A percentile compares a stretch with the other conserved stretches of the same genome.
Evolutionary conservation across 306 rosid species (phyloP).

Genomic region (Prosopis cineraria): DNA sequence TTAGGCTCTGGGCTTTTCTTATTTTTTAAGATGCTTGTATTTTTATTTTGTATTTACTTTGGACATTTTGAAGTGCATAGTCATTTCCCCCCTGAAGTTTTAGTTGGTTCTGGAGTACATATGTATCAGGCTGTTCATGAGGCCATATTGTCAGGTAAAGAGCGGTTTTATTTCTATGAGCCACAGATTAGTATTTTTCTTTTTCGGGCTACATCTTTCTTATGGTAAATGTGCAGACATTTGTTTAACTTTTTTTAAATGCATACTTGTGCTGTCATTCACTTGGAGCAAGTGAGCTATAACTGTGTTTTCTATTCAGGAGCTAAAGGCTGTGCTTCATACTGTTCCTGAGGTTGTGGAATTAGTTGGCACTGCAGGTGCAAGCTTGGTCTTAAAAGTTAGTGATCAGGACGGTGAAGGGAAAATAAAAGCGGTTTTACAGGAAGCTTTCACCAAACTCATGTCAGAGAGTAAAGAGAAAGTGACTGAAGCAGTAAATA

Average conservation of each 20-base stretch:
- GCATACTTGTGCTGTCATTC: conserved; percentile 2
- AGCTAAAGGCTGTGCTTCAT: conserved; percentile 73
- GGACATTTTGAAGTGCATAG: background rate
- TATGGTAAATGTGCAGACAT: background rate
- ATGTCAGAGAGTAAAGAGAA: conserved; percentile 73
- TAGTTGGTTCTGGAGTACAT: background rate
- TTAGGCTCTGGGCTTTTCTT: background rate
- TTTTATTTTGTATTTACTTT: no score
- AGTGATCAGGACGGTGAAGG: conserved; percentile 58
- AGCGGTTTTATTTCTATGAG: background rate
- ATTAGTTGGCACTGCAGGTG: conserved; percentile 64
- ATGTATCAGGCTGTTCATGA: background rate
- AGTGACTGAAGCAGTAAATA: conserved; percentile 53
- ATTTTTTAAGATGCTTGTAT: no score
- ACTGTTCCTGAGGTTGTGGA: conserved; percentile 76
- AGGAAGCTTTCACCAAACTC: conserved; percentile 66
- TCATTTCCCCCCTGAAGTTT: background rate
- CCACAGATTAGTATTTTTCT: background rate
- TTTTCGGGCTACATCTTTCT: conserved; percentile 24
- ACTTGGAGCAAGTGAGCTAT: conserved; percentile 21
- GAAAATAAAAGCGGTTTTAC: conserved; percentile 59
- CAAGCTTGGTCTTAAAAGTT: conserved; percentile 49
- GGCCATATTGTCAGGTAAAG: background rate
- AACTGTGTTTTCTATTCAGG: conserved; percentile 53
- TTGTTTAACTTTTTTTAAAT: background rate